Base-by-base conservation (phyloP, 257 asterid species). In the Solanum clarkiae region DNA sequence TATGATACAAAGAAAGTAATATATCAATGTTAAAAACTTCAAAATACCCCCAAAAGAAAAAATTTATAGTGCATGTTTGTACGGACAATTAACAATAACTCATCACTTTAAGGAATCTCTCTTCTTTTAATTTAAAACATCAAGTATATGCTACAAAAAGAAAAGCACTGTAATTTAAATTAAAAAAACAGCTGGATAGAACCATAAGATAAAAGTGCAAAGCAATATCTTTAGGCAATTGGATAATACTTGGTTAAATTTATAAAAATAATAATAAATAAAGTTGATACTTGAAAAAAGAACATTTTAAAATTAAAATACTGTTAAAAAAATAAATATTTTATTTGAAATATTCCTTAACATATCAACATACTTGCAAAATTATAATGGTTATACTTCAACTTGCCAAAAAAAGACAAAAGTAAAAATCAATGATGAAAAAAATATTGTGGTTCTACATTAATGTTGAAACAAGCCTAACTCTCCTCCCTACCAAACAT, bases 61-160 rank as follows among this genome's bases (percentile, higher is more conserved):
- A 90, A 32, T 2, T 32, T 89, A 80, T 81, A 81, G n/a, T 68
- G 90, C 86, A 83, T 80, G 56, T 72, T 59, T 71, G 85, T 82
- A 86, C 85, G 26, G 74, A n/a, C 60, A 81, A 82, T 79, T 29
- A 59, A 71, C 65, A 15, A 75, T 77, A 72, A 32, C 79, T 86
- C 83, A 84, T 70, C 83, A 82, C 80, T 57, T 42, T 75, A 69
- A 77, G 88, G 91, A 90, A 84, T 86, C 86, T 75, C 49, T 83
- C 60, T 84, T 49, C 22, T 85, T 40, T 80, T 77, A 55, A 60
- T 26, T 45, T 68, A 36, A 36, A 16, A 22, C 36, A 40, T 62
- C 69, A 79, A 83, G 29, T 62, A 62, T 68, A 69, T 86, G 60
- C 71, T 83, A 82, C 49, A 26, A 72, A 63, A 70, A 40, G 26